These are phyloP conservation scores for Monascus purpureus DNA, from an alignment of 495 filamentous ascomycete species.

Conservation along the genomic window DNA sequence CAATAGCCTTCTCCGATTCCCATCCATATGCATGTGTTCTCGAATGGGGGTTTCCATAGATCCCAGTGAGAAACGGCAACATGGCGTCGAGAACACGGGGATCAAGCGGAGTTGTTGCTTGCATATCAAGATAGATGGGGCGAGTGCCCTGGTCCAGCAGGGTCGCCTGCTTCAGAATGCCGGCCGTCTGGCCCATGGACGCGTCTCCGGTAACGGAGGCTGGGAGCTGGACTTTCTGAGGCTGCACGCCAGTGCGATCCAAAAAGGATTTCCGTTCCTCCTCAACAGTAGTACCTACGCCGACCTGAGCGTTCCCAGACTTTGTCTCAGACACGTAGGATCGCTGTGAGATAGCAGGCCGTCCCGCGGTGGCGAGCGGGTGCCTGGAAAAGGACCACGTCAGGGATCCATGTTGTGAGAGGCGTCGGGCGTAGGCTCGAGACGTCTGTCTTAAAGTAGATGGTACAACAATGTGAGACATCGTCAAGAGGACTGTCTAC, in stretches of 20 bases:
- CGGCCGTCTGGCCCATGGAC: constrained; percentile 69
- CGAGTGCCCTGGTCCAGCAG: constrained; percentile 88
- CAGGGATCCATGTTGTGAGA: constrained; percentile 32
- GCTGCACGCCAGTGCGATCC: constrained; percentile 50
- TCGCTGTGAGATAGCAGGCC: constrained; percentile 25
- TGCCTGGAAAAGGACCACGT: constrained; percentile 27
- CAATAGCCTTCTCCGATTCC: constrained; percentile 91
- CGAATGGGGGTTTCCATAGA: constrained; percentile 96
- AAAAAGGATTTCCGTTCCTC: constrained; percentile 71
- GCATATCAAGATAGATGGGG: constrained; percentile 97
- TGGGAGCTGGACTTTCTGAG: constrained; percentile 39
- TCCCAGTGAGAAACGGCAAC: constrained; percentile 84
- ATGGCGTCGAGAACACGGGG: constrained; percentile 92
- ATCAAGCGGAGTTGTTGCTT: constrained; percentile 93
- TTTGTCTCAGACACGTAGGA: constrained; percentile 78
- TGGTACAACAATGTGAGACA: constrained; percentile 62
- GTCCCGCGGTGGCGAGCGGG: constrained; percentile 19
- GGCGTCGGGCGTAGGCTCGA: constrained; percentile 44
- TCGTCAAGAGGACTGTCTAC: constrained; percentile 29
- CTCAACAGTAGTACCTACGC: constrained; percentile 66
- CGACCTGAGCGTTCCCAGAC: constrained; percentile 66
- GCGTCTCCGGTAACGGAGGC: constrained; percentile 45
- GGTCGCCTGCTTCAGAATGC: constrained; percentile 82
- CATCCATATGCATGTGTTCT: constrained; percentile 97
- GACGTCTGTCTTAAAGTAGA: constrained; percentile 67